Evolutionary conservation across 2,329 filamentous ascomycete species (phyloP).

Genomic region (Ceratocystis colombiana): DNA sequence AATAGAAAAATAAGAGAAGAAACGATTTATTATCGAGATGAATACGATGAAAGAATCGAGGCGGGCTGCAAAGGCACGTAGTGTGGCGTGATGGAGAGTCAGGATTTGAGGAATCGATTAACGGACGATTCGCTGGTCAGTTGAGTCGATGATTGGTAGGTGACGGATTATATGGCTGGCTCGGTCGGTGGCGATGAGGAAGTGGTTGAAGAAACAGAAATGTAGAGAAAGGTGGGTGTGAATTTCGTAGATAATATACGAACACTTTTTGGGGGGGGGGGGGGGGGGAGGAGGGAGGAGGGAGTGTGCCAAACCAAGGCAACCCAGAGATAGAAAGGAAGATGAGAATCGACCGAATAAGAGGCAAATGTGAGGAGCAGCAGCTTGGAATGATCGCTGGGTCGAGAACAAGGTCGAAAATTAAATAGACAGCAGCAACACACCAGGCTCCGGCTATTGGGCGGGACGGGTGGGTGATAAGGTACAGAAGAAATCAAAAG

Average conservation of each 20-base stretch:
- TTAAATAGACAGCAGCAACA: not conserved
- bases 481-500: not conserved
- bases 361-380: no score
- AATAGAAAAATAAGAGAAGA: not conserved
- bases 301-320: not conserved
- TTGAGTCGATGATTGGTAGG: not conserved
- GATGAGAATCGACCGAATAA: not conserved
- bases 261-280: not conserved
- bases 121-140: not conserved
- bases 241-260: conserved; percentile 4
- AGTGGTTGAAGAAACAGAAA: conserved; percentile 17
- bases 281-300: not conserved
- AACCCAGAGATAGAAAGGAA: not conserved
- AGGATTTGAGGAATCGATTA: not conserved
- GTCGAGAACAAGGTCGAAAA: conserved; percentile 12
- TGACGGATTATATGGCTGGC: not conserved
- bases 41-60: not conserved
- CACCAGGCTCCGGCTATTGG: conserved; percentile 3
- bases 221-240: conserved; percentile 22
- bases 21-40: not conserved
- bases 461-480: not conserved
- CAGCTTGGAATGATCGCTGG: not conserved
- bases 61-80: not conserved
- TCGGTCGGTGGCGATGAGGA: conserved; percentile 4
- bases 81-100: not conserved